phyloP scores from a whole-genome alignment of 1,284 basidiomycete genomes.

The Microbotryomycetes sp. region DNA sequence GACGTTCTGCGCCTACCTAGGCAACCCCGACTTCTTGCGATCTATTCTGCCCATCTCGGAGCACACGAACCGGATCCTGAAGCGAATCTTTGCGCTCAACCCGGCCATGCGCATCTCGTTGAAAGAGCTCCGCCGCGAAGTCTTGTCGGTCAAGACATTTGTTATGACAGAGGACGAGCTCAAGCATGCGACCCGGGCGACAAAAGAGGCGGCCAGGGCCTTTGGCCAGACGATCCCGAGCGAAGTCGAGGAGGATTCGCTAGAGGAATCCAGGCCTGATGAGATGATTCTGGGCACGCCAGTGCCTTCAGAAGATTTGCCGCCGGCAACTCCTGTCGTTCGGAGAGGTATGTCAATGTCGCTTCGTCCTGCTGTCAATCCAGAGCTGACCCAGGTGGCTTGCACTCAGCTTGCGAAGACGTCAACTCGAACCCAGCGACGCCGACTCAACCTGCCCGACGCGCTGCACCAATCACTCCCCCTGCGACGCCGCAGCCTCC shows the following conservation, averaged over 20 bases:
- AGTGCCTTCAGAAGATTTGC: neutral
- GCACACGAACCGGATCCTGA: slow-evolving; percentile 51
- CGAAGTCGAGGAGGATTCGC: neutral
- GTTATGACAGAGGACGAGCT: slow-evolving; percentile 56
- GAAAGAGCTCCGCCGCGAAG: slow-evolving; percentile 53
- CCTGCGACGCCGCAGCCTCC: slow-evolving; percentile 21
- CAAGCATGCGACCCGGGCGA: slow-evolving; percentile 41
- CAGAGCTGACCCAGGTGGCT: too few species aligned
- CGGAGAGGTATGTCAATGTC: too few species aligned
- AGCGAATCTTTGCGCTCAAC: slow-evolving; percentile 48
- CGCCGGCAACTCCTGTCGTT: too few species aligned
- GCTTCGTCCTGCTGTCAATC: too few species aligned
- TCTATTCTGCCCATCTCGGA: slow-evolving; percentile 62
- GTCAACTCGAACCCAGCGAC: slow-evolving; percentile 4
- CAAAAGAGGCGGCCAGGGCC: slow-evolving; percentile 37
- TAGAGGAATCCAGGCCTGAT: neutral
- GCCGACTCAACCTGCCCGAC: slow-evolving; percentile 13
- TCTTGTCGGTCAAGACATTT: slow-evolving; percentile 57
- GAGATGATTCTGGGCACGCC: neutral
- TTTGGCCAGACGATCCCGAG: slow-evolving; percentile 18
- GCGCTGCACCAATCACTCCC: slow-evolving; percentile 20
- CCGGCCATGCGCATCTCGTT: slow-evolving; percentile 50
- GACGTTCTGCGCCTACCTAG: slow-evolving; percentile 61
- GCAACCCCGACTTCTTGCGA: slow-evolving; percentile 61
- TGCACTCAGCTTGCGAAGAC: too few species aligned